Conservation (phyloP, 331 rosid species). For the Quercus tomentella region DNA sequence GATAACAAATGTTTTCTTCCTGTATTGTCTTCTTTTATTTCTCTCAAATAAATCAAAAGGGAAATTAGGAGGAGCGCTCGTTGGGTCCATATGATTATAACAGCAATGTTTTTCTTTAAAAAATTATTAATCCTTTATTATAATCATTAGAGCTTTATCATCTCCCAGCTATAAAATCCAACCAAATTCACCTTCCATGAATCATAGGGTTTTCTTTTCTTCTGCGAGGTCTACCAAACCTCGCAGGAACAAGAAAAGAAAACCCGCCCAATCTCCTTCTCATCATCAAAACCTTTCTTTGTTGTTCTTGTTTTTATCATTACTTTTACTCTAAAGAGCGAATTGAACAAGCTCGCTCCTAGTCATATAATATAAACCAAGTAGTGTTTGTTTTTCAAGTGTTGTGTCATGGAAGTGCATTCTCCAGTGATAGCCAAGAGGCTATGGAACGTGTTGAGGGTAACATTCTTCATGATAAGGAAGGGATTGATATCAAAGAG, state of each 20-base stretch:
- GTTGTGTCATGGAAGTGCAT: conserved; percentile 33
- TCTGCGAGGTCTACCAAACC: conserved; percentile 41
- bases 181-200: conserved; percentile 19
- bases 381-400: not conserved
- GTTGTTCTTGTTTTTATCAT: not conserved
- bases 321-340: not conserved
- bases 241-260: conserved; percentile 38
- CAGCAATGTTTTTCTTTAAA: not conserved
- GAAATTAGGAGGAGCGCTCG: conserved; percentile 19
- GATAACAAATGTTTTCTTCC: too few relatives aligned
- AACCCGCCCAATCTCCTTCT: conserved; percentile 5
- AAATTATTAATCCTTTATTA: not conserved
- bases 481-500: conserved; percentile 56
- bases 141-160: not conserved
- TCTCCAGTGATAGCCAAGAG: conserved; percentile 35
- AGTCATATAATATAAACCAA: not conserved
- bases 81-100: conserved; percentile 7
- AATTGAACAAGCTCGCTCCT: not conserved
- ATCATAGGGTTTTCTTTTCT: conserved; percentile 41
- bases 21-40: too few relatives aligned
- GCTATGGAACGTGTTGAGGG: conserved; percentile 52
- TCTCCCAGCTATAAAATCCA: conserved; percentile 34
- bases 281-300: not conserved
- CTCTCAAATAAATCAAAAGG: too few relatives aligned
- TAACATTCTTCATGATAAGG: conserved; percentile 50